These are phyloP conservation scores for Pseudopyrenochaeta lycopersici DNA, from an alignment of 2,329 filamentous ascomycete species.

Conservation along the genomic window DNA sequence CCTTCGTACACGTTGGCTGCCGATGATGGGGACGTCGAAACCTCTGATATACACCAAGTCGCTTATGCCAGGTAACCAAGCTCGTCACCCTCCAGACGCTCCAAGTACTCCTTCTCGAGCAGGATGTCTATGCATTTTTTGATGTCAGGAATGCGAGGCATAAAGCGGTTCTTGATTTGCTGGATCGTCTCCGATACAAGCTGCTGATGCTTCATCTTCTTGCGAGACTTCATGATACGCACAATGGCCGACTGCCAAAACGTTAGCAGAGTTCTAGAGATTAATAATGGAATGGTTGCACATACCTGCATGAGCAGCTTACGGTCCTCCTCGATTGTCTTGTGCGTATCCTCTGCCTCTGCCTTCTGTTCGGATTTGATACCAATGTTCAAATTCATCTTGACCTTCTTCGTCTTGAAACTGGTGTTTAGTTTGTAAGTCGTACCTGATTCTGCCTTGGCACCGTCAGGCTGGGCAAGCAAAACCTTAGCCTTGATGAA, in stretches of 20 bases:
- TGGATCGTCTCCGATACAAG: constrained; percentile 95
- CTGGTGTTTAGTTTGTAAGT: constrained; percentile 87
- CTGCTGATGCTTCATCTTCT: constrained; percentile 97
- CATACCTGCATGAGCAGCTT: constrained; percentile 95
- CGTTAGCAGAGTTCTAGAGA: constrained; percentile 37
- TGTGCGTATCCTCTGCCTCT: constrained; percentile 96
- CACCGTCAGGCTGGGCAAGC: constrained; percentile 72
- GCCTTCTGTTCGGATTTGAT: constrained; percentile 97
- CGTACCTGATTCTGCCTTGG: constrained; percentile 80
- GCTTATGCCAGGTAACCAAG: constrained; percentile 87
- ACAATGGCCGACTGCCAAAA: constrained; percentile 87
- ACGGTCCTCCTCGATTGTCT: constrained; percentile 98
- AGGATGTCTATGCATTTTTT: constrained; percentile 99
- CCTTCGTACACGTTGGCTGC: neutral
- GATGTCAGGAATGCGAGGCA: constrained; percentile 92
- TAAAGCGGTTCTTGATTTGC: constrained; percentile 92
- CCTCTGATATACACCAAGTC: neutral
- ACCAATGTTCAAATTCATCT: constrained; percentile 93
- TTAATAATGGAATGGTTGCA: constrained; percentile 28
- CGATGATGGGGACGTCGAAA: neutral
- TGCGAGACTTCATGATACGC: constrained; percentile 99
- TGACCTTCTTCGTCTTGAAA: constrained; percentile 98
- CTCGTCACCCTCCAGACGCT: constrained; percentile 93
- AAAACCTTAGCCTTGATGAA: constrained; percentile 94
- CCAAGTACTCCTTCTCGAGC: constrained; percentile 98